Conservation (phyloP, 805 yeast genomes). For the Yarrowia porcina region DNA sequence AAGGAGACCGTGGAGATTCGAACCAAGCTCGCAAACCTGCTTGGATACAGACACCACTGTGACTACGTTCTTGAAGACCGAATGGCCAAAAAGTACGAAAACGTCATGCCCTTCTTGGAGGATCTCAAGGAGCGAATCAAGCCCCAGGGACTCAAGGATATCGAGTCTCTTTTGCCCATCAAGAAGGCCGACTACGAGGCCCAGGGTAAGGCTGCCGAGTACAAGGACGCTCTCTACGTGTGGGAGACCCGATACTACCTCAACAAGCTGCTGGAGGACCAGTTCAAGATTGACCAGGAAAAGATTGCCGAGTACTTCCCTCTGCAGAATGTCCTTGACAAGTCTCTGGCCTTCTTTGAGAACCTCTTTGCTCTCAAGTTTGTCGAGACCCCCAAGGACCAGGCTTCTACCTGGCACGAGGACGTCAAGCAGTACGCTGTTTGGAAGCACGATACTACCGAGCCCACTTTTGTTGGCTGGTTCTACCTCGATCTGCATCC, state of each 20-base stretch:
- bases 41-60: constrained; percentile 69
- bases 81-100: constrained; percentile 70
- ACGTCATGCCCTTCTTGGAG: constrained; percentile 57
- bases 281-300: constrained; percentile 68
- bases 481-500: constrained; percentile 80
- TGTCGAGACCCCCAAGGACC: constrained; percentile 46
- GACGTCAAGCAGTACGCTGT: constrained; percentile 69
- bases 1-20: constrained; percentile 60
- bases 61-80: constrained; percentile 70
- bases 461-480: constrained; percentile 64
- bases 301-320: constrained; percentile 79
- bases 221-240: constrained; percentile 44
- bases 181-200: constrained; percentile 52
- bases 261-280: constrained; percentile 60
- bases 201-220: constrained; percentile 44
- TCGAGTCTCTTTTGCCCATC: constrained; percentile 46
- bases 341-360: constrained; percentile 72
- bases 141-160: constrained; percentile 59
- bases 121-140: constrained; percentile 58
- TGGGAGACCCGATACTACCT: constrained; percentile 77
- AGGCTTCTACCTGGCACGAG: constrained; percentile 59
- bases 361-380: constrained; percentile 66
- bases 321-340: constrained; percentile 57
- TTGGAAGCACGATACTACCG: constrained; percentile 54
- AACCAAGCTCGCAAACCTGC: constrained; percentile 54